Evolutionary conservation across 768 basidiomycete species (phyloP), one percentile per base, ranked within the genome.

Genomic region (Gelatoporia subvermispora): DNA sequence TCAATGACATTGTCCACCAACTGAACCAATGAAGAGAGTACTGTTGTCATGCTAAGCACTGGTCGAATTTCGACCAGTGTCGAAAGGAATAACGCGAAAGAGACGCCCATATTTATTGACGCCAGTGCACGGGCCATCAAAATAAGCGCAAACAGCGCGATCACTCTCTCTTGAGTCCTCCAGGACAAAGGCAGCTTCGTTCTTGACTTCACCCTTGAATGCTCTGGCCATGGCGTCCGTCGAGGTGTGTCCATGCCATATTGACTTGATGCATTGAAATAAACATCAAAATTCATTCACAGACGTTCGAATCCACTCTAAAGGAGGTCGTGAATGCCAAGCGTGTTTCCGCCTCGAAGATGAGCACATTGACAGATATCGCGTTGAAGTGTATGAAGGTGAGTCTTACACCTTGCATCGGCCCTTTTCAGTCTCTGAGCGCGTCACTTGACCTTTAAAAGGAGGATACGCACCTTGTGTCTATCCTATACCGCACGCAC

Each of bases 391-490:
- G 78, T 39, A 81, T 95, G 70, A 73, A 84, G 70, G 93, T 92
- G 61, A 60, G 84, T 66, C 2, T 7, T 18, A 15, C 22, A 25
- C 25, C 24, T 35, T 31, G n/a, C n/a, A n/a, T 11, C 24, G 25
- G 11, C 20, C 48, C 22, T 43, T 40, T 31, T 34, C 13, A 45
- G 40, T 25, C 44, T 47, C 18, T 18, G 13, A 7, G 13, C 28
- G 28, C 28, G 28, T 31, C 28, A 41, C 34, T 8, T 22, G 10
- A 23, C 38, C 17, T 23, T n/a, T 3, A 18, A n/a, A 59, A 96
- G 90, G 69, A 85, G 51, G 92, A 95, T 67, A 87, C 89, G 3
- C 80, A 91, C 59, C 74, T 98, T 43, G 88, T 97, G 44, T 89
- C 93, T 23, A 78, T 83, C 45, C 77, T 98, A 31, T 96, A 90